A percentile compares a stretch with the other conserved stretches of the same genome.
Evolutionary conservation across 2,329 filamentous ascomycete genomes (phyloP).

Genomic region (Didymella glomerata): DNA sequence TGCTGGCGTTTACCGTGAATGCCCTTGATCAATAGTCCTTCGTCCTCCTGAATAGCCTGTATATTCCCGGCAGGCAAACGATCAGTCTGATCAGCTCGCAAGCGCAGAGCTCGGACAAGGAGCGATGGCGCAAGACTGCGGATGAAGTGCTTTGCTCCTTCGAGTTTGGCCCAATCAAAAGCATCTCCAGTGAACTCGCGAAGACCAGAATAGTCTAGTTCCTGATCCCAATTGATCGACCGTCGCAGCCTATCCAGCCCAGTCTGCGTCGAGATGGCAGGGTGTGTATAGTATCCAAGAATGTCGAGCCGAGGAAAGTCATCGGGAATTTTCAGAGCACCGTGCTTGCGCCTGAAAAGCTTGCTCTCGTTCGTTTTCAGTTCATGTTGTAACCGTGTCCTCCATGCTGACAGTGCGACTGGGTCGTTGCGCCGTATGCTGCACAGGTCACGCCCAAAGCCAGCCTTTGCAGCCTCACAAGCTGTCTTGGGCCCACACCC

Average conservation of each 20-base stretch:
- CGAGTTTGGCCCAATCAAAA: slow-evolving; percentile 84
- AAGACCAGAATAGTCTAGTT: slow-evolving; percentile 72
- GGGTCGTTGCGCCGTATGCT: slow-evolving; percentile 67
- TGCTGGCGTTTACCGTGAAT: slow-evolving; percentile 75
- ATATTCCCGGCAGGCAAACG: slow-evolving; percentile 38
- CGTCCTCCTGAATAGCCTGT: slow-evolving; percentile 56
- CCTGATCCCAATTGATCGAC: slow-evolving; percentile 67
- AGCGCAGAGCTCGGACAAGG: slow-evolving; percentile 66
- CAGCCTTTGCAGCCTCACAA: slow-evolving; percentile 86
- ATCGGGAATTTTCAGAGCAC: slow-evolving; percentile 76
- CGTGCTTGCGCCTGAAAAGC: slow-evolving; percentile 80
- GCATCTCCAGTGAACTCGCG: slow-evolving; percentile 78
- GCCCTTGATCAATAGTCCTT: slow-evolving; percentile 66
- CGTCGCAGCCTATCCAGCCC: slow-evolving; percentile 64
- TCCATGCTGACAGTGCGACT: slow-evolving; percentile 72
- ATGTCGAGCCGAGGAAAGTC: slow-evolving; percentile 82
- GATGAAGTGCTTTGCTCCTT: slow-evolving; percentile 85
- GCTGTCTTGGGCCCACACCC: slow-evolving; percentile 89
- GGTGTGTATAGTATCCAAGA: slow-evolving; percentile 86
- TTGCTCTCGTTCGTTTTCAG: slow-evolving; percentile 83
- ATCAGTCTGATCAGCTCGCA: slow-evolving; percentile 42
- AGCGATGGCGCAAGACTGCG: slow-evolving; percentile 80
- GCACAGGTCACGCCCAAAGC: slow-evolving; percentile 82
- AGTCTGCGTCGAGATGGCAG: slow-evolving; percentile 74
- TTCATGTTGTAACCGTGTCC: slow-evolving; percentile 74